phyloP scores from a whole-genome alignment of 2,329 filamentous ascomycete genomes.

The Immersiporthe knoxdaviesiana region DNA sequence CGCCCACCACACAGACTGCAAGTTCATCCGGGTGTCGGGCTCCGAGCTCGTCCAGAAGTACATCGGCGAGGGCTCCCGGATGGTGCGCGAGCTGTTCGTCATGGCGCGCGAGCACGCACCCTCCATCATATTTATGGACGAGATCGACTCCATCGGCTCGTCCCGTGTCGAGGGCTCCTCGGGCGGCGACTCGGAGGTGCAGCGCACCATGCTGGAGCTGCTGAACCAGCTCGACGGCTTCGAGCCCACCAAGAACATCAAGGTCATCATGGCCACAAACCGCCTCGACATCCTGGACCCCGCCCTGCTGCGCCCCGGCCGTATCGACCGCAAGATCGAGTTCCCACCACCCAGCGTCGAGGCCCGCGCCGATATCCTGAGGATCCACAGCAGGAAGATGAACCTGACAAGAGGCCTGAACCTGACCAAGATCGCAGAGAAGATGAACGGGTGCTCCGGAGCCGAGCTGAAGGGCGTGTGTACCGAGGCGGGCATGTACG shows the following conservation, averaged over 20 bases:
- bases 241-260: constrained; percentile 99
- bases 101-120: constrained; percentile 98
- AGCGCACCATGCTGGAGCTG: constrained; percentile 97
- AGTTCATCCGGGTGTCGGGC: constrained; percentile 96
- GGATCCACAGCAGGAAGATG: constrained; percentile 98
- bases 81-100: constrained; percentile 98
- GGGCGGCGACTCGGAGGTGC: constrained; percentile 95
- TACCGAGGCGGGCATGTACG: constrained; percentile 98
- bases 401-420: constrained; percentile 98
- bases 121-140: constrained; percentile 99
- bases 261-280: constrained; percentile 99
- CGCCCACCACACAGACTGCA: constrained; percentile 97
- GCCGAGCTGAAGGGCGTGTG: constrained; percentile 98
- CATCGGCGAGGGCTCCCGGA: constrained; percentile 95
- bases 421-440: constrained; percentile 96
- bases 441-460: constrained; percentile 99
- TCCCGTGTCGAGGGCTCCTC: constrained; percentile 95
- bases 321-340: constrained; percentile 98
- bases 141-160: constrained; percentile 98
- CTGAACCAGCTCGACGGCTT: constrained; percentile 98
- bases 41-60: constrained; percentile 99
- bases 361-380: constrained; percentile 93
- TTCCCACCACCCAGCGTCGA: constrained; percentile 97
- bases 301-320: constrained; percentile 89
- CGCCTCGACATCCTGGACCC: constrained; percentile 96